Base-by-base conservation (phyloP, 495 filamentous ascomycete species). In the Podospora comata region DNA sequence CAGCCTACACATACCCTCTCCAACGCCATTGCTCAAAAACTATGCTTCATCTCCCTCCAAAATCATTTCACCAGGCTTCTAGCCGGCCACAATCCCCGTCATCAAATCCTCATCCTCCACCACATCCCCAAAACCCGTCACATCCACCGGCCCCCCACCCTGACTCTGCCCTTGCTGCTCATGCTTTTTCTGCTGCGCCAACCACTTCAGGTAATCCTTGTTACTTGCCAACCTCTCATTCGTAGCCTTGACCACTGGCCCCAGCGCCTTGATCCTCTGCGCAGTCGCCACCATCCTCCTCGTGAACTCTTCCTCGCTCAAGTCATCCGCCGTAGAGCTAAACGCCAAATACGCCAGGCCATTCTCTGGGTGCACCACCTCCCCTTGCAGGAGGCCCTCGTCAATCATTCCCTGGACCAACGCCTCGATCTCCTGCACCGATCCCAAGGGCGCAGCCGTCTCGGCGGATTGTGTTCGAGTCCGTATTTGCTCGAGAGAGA, bases 41-140 rank as follows among this genome's bases (percentile, higher is more conserved):
- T 2, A 48, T 48, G 7, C 39, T 16, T 48, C 39, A 6, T 13
- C 39, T 0, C 39, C 39, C 1, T 13, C 13, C 15, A 5, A 48
- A 5, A 11, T 11, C 39, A 48, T 2, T 48, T 16, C 39, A 5
- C 39, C 15, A 2, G 7, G 39, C 39, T 16, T 16, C 13, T 58
- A 58, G 5, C n/a, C 58, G 34, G 15, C 18, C 26, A 26, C 26
- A 18, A 76, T 60, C n/a, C 71, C 76, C 59, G 69, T 73, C 89
- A 92, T 91, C 55, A 92, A 79, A 72, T 92, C 88, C 74, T 91
- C 89, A 61, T 91, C 89, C 62, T 87, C 83, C 3, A 87, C 79
- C 58, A 79, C 73, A 5, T 73, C 73, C 67, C 78, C 79, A 54
- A 80, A 80, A 13, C n/a, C 32, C 5, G 2, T 59, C 44, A 11